Evolutionary conservation across 2,329 filamentous ascomycete genomes (phyloP).

Genomic region (Calonectria ilicicola): DNA sequence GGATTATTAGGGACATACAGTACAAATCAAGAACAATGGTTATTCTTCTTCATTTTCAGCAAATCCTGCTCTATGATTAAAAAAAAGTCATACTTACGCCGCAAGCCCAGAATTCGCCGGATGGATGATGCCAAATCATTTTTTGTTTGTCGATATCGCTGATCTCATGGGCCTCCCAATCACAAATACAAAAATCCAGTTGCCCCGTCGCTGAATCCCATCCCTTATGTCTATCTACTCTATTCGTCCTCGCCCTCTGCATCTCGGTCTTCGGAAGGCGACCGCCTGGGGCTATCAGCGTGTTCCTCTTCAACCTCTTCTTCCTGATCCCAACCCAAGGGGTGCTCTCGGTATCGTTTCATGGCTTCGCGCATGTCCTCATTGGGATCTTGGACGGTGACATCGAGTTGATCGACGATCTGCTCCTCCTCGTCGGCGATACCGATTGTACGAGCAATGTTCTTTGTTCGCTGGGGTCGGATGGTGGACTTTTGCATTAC

Average conservation of each 20-base stretch:
- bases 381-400: conserved; percentile 66
- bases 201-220: conserved; percentile 38
- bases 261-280: conserved; percentile 51
- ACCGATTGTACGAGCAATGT: conserved; percentile 67
- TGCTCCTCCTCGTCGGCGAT: conserved; percentile 62
- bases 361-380: conserved; percentile 66
- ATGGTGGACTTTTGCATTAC: conserved; percentile 74
- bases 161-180: conserved; percentile 8
- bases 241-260: conserved; percentile 60
- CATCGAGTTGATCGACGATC: conserved; percentile 67
- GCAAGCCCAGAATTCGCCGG: conserved; percentile 28
- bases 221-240: not conserved
- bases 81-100: conserved; percentile 33
- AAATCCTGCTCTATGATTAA: conserved; percentile 34
- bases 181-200: conserved; percentile 18
- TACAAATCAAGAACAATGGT: not conserved
- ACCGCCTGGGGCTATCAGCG: conserved; percentile 40
- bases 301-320: conserved; percentile 50
- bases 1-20: not conserved
- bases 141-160: conserved; percentile 9
- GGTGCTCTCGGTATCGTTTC: conserved; percentile 64
- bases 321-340: conserved; percentile 60
- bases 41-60: conserved; percentile 8
- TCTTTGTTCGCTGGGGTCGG: conserved; percentile 72
- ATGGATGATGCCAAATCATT: conserved; percentile 21